A percentile compares a stretch with the other conserved stretches of the same genome.
Conservation (phyloP, 1,139 yeast species). For the Candida tetrigidarum region DNA sequence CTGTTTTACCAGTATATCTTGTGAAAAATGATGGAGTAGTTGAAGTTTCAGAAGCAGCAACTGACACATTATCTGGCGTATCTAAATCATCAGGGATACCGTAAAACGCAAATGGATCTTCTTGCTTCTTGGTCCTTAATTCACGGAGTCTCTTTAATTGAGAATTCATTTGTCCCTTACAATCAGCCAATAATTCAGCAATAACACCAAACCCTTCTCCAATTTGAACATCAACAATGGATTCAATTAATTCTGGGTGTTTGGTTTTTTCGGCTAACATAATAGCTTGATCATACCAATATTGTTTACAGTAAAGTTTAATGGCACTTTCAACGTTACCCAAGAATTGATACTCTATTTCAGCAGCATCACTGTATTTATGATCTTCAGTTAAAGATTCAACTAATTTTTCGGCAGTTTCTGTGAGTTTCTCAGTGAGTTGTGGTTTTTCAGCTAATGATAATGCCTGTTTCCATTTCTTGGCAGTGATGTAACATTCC, state of each 20-base stretch:
- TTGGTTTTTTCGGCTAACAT: slow-evolving; percentile 56
- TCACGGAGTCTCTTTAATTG: slow-evolving; percentile 86
- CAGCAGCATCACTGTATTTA: slow-evolving; percentile 83
- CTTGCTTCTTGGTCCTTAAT: slow-evolving; percentile 76
- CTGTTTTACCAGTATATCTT: slow-evolving; percentile 92
- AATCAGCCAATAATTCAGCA: slow-evolving; percentile 91
- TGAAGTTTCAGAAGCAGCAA: slow-evolving; percentile 94
- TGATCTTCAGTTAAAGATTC: slow-evolving; percentile 68
- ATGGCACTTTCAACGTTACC: slow-evolving; percentile 66
- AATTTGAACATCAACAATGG: slow-evolving; percentile 70
- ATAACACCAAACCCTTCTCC: slow-evolving; percentile 87
- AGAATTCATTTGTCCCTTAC: slow-evolving; percentile 80
- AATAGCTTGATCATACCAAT: slow-evolving; percentile 76
- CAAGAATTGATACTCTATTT: slow-evolving; percentile 67
- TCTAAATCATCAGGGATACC: slow-evolving; percentile 68
- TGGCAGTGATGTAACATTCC: slow-evolving; percentile 68
- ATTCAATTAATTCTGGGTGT: slow-evolving; percentile 51
- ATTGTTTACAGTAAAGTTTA: slow-evolving; percentile 72
- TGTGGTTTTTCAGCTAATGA: slow-evolving; percentile 52
- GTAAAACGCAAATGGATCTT: slow-evolving; percentile 85
- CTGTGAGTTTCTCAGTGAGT: slow-evolving; percentile 35
- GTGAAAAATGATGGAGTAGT: slow-evolving; percentile 94
- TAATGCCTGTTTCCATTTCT: slow-evolving; percentile 86
- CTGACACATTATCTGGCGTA: slow-evolving; percentile 90
- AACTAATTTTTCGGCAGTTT: slow-evolving; percentile 62